Conservation (phyloP, 371 early-diverging fungal species). For the Mucor mucedo region DNA sequence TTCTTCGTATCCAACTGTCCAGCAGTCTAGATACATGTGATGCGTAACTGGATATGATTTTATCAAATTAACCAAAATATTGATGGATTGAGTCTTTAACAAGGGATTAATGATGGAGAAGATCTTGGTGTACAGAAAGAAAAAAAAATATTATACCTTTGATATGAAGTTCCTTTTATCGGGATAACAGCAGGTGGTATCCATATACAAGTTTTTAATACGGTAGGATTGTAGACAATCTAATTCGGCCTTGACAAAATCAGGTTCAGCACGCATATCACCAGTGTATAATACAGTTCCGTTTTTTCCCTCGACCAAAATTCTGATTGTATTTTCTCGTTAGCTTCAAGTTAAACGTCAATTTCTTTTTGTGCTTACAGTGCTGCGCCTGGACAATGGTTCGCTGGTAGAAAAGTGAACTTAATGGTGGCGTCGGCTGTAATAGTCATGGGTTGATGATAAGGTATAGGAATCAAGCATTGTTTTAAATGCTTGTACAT, state of each 20-base stretch:
- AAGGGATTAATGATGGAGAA: no score
- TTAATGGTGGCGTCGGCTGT: conserved; percentile 33
- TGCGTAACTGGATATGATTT: conserved; percentile 27
- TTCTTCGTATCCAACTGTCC: conserved; percentile 55
- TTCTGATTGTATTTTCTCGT: conserved; percentile 13
- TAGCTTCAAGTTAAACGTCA: neutral
- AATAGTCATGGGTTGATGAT: conserved; percentile 16
- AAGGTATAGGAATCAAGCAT: conserved; percentile 27
- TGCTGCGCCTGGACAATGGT: conserved; percentile 54
- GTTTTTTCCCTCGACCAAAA: conserved; percentile 44
- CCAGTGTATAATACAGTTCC: conserved; percentile 49
- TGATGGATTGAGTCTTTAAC: conserved; percentile 9
- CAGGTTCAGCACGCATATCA: conserved; percentile 43
- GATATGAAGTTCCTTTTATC: conserved; percentile 32
- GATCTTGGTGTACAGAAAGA: neutral
- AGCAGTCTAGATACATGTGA: conserved; percentile 49
- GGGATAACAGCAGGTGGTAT: conserved; percentile 47
- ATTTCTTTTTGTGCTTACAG: conserved; percentile 29
- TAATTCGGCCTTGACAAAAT: conserved; percentile 28
- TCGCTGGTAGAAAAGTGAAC: conserved; percentile 41
- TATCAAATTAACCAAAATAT: conserved; percentile 34
- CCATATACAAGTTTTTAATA: conserved; percentile 48
- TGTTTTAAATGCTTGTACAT: conserved; percentile 30
- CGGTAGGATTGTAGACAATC: conserved; percentile 16
- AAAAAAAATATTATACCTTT: conserved; percentile 28